Base-by-base conservation (phyloP, 148 eudicot species). In the Diospyros lotus region DNA sequence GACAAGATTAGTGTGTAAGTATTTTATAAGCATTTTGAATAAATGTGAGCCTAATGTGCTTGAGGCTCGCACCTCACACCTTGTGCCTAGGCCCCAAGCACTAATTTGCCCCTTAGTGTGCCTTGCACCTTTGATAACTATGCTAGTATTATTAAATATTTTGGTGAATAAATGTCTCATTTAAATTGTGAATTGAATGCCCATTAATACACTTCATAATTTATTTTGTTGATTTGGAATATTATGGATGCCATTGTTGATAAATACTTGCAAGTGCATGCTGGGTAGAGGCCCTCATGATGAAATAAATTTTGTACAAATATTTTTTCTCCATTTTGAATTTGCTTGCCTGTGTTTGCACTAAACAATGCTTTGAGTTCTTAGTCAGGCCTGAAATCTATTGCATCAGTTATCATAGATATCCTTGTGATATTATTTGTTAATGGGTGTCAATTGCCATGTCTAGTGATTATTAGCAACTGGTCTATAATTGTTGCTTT, bases 401-500 rank as follows among this genome's bases (percentile, higher is more conserved):
- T 11, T 18, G 51, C 52, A 61, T 63, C 50, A 2, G 39, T 40
- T 28, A 54, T 74, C 44, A 15, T 72, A 15, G 45, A 15, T 6
- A 43, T 46, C 66, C 53, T 46, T 4, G 41, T 73, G 10, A 73
- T 18, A 59, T 73, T 18, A 73, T 59, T 18, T 62, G 56, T 28
- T 45, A 18, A 45, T 73, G 28, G 48, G 41, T 59, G 53, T 10
- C 5, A 38, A 18, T 73, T 73, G 75, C 60, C 1, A 9, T 43
- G 18, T 51, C 14, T 9, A n/a, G 54, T 66, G 46, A 1, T 66
- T 66, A 6, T 45, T 66, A 17, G 17, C 54, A 46, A 66, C 45
- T 66, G 54, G 11, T 66, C 3, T 3, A 39, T 66, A 9, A 68
- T 51, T 68, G 17, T 9, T 68, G 72, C 72, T 68, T 51, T 68